Evolutionary conservation across 2,329 filamentous ascomycete species (phyloP), one percentile per base, ranked within the genome.

Genomic region (Neocucurbitaria cava): DNA sequence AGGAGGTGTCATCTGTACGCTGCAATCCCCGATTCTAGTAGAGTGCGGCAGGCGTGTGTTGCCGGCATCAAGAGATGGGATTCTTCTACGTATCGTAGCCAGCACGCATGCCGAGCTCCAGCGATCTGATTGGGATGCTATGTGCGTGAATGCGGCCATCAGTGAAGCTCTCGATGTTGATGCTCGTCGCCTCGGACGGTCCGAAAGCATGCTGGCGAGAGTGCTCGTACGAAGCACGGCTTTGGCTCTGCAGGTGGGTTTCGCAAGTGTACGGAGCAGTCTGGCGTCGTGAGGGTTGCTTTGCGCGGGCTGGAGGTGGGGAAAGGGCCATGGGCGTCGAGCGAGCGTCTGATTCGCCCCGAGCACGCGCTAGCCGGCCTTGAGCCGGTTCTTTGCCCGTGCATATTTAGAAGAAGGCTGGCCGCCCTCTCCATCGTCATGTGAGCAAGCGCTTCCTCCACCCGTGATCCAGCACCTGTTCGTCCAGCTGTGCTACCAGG

Each of bases 1-100:
- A 54, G 56, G 58, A 59, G 49, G 59, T 62, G 61, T 62, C 61
- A 64, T 60, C 61, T 56, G 61, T 64, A 49, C 59, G 40, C 46
- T 58, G 51, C 38, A 30, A 45, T 54, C 41, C 36, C 40, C 44
- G 33, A 47, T 35, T 21, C 38, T 40, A 24, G 35, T 46, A 46
- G 49, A 51, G 50, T 40, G 43, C 44, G 54, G 43, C 31, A 50
- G 13, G 13, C 23, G 42, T 43, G 41, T 40, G 50, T 46, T 46
- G 41, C 50, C 28, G 44, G 45, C 23, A 15, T 35, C 13, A n/a
- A 35, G 31, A 35, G 31, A 13, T 13, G 10, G 31, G 30, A 31
- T 35, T 35, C 31, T n/a, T 35, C 24, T 26, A 9, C 24, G 5
- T 13, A 31, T 31, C 31, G 13, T 35, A 15, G 3, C 31, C 13